phyloP scores from a whole-genome alignment of 2,329 filamentous ascomycete species.

The Fusarium bulbicola region DNA sequence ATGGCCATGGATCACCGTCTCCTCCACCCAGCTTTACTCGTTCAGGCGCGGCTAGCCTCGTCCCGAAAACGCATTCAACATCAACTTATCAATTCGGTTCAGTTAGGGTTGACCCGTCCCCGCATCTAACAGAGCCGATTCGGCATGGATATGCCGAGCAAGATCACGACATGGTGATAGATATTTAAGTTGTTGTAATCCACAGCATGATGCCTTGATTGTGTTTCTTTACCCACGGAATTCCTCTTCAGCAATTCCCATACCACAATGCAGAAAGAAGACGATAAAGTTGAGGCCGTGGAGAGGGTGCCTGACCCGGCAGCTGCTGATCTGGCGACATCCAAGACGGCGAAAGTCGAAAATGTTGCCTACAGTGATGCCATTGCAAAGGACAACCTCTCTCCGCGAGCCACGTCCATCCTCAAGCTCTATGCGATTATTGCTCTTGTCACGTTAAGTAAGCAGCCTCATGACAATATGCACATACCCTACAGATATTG shows the following conservation, averaged over 20 bases:
- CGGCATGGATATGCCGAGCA: neutral
- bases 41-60: neutral
- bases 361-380: slow-evolving; percentile 4
- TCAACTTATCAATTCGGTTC: neutral
- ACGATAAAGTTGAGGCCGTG: neutral
- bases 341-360: neutral
- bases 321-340: neutral
- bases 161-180: neutral
- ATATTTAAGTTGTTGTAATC: neutral
- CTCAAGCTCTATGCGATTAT: neutral
- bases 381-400: neutral
- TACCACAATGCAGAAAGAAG: neutral
- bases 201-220: neutral
- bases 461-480: fast-evolving
- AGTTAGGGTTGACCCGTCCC: neutral
- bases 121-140: neutral
- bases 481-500: neutral
- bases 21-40: neutral
- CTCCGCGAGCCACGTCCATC: neutral
- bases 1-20: neutral
- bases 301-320: neutral
- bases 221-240: neutral
- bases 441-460: neutral
- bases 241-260: neutral
- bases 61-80: neutral